These are phyloP conservation scores for Pistacia vera DNA, from an alignment of 345 rosid species.

Conservation along the genomic window DNA sequence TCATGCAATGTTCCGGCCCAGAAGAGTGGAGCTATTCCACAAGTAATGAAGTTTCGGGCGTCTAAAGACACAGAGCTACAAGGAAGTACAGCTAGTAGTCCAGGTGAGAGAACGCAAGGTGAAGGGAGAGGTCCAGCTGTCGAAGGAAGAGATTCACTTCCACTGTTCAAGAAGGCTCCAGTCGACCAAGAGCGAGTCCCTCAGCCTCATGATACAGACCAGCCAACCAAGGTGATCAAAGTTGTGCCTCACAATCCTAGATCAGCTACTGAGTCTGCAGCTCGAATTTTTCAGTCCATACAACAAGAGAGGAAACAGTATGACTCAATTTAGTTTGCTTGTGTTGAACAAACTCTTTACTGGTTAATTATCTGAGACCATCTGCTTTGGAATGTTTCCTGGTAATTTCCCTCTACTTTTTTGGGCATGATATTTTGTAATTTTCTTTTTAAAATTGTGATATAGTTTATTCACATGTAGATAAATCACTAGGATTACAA, in stretches of 20 bases:
- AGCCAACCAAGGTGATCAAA: slow-evolving; percentile 59
- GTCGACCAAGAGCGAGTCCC: slow-evolving; percentile 15
- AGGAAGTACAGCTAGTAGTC: slow-evolving; percentile 60
- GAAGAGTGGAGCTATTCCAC: slow-evolving; percentile 35
- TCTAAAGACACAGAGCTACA: slow-evolving; percentile 44
- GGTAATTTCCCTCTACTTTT: slow-evolving; percentile 3
- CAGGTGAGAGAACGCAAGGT: slow-evolving; percentile 30
- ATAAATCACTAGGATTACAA: slow-evolving; percentile 2
- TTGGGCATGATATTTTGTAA: not conserved
- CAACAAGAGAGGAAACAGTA: slow-evolving; percentile 76
- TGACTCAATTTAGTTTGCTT: slow-evolving; percentile 34
- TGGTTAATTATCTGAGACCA: not conserved
- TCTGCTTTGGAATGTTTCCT: slow-evolving; percentile 10
- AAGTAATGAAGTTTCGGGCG: slow-evolving; percentile 30
- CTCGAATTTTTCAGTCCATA: slow-evolving; percentile 85
- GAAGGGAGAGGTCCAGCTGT: slow-evolving; percentile 18
- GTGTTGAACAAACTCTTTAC: not conserved
- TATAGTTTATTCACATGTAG: slow-evolving; percentile 7
- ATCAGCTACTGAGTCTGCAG: slow-evolving; percentile 81
- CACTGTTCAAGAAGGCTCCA: slow-evolving; percentile 25
- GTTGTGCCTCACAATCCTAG: slow-evolving; percentile 85
- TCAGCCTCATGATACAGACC: slow-evolving; percentile 30
- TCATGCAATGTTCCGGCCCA: slow-evolving; percentile 32
- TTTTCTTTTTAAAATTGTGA: slow-evolving; percentile 9
- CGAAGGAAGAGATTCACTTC: slow-evolving; percentile 36